Evolutionary conservation across 1,139 yeast genomes (phyloP).

Genomic region (Casaregolazyma suthepensis): DNA sequence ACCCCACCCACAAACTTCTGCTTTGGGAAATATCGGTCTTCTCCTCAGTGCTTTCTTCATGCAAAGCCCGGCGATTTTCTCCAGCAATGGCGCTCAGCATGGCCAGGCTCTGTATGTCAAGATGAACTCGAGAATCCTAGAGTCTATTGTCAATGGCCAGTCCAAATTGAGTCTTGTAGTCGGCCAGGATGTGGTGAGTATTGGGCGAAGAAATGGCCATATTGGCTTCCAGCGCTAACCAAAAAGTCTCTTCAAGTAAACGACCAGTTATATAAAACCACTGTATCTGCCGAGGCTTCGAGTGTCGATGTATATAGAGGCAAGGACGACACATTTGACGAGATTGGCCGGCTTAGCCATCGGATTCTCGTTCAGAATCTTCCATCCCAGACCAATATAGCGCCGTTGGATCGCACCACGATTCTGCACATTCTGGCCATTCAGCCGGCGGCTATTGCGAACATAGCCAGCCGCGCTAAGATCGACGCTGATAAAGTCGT

Average conservation of each 20-base stretch:
- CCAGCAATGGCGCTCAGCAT: constrained; percentile 3
- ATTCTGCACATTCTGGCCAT: constrained; percentile 7
- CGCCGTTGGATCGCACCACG: constrained; percentile 2
- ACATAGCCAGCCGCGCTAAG: neutral
- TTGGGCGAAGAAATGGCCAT: neutral
- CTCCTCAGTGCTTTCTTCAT: constrained; percentile 1
- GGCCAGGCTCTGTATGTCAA: constrained; percentile 9
- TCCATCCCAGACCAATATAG: constrained; percentile 1
- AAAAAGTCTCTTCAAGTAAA: constrained; percentile 2
- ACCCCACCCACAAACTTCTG: neutral
- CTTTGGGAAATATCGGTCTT: neutral
- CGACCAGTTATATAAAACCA: neutral
- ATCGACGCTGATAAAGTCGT: neutral
- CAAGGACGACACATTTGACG: neutral
- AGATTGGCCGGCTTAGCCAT: constrained; percentile 5
- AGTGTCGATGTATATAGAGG: constrained; percentile 11
- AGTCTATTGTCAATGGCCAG: constrained; percentile 5
- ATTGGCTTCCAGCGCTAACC: neutral
- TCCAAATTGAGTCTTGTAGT: constrained; percentile 4
- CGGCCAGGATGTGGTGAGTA: constrained; percentile 6
- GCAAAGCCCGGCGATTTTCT: constrained; percentile 7
- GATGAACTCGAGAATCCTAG: constrained; percentile 5
- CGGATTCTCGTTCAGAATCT: constrained; percentile 6
- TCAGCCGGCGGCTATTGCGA: constrained; percentile 1
- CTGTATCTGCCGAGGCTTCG: constrained; percentile 9